Evolutionary conservation across 192 early-diverging fungal species (phyloP).

Genomic region (Linnemannia schmuckeri): DNA sequence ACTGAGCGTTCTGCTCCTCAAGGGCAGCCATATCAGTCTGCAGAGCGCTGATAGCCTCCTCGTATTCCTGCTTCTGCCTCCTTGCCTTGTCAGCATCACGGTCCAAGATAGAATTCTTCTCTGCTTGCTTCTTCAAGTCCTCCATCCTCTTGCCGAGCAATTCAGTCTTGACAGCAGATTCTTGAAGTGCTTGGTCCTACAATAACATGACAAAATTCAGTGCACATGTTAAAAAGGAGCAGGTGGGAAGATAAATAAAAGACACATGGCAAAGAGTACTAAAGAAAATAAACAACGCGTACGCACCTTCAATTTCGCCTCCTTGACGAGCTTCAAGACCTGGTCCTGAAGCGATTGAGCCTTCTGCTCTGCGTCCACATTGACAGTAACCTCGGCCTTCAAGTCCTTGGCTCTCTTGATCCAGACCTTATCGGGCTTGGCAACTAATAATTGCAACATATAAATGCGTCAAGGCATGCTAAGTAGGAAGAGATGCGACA

Average conservation of each 20-base stretch:
- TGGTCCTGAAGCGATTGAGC: conserved; percentile 83
- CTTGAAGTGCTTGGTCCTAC: conserved; percentile 84
- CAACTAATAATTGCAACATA: conserved; percentile 37
- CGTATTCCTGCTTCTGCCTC: conserved; percentile 76
- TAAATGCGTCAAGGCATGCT: background rate
- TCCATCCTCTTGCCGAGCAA: conserved; percentile 87
- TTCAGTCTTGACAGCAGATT: conserved; percentile 80
- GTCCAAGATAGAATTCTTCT: conserved; percentile 72
- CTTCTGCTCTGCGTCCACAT: conserved; percentile 83
- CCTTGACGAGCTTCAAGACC: conserved; percentile 82
- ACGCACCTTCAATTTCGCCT: conserved; percentile 79
- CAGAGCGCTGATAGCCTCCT: conserved; percentile 77
- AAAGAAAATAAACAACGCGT: background rate
- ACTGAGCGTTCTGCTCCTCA: conserved; percentile 73
- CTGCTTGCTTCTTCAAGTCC: conserved; percentile 74
- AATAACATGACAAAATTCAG: too few species aligned
- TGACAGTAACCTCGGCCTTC: conserved; percentile 85
- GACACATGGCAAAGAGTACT: background rate
- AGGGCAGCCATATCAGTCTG: conserved; percentile 78
- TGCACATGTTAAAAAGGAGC: background rate
- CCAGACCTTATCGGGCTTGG: conserved; percentile 80
- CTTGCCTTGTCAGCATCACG: conserved; percentile 66
- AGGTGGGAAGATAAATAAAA: background rate
- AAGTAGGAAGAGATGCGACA: background rate
- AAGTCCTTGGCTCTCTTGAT: conserved; percentile 80